Conservation (phyloP, 2,329 filamentous ascomycete species). For the Aspergillus tamarii region DNA sequence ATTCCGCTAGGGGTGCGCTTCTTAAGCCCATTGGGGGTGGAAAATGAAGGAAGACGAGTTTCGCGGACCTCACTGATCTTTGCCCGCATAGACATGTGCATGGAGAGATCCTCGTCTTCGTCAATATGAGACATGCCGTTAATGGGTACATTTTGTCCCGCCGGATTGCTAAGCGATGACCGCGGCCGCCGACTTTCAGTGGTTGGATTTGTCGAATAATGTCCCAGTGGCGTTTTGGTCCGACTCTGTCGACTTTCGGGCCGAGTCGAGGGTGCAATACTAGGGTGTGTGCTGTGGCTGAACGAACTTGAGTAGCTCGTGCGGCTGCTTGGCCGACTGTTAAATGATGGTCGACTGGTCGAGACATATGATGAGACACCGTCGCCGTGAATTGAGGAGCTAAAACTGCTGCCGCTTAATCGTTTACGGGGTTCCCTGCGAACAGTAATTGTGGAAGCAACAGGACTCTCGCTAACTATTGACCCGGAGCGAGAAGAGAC, state of each 20-base stretch:
- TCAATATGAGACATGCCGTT: conserved; percentile 60
- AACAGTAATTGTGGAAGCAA: conserved; percentile 61
- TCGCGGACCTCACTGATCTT: conserved; percentile 35
- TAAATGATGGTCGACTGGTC: conserved; percentile 52
- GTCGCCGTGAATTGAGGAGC: conserved; percentile 43
- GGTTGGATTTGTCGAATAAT: conserved; percentile 54
- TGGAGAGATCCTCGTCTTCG: conserved; percentile 52
- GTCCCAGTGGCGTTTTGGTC: conserved; percentile 66
- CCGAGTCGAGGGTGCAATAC: conserved; percentile 51
- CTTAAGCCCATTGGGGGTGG: conserved; percentile 52
- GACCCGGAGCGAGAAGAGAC: conserved; percentile 71
- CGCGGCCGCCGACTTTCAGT: conserved; percentile 63
- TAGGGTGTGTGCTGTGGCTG: conserved; percentile 43
- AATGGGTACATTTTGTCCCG: conserved; percentile 60
- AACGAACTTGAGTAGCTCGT: conserved; percentile 60
- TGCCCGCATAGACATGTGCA: conserved; percentile 43
- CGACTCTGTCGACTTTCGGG: conserved; percentile 69
- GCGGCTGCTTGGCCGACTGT: conserved; percentile 73
- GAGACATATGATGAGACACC: conserved; percentile 38
- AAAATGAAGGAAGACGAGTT: conserved; percentile 49
- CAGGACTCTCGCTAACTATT: conserved; percentile 49
- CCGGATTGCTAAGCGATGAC: conserved; percentile 67
- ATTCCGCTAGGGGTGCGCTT: conserved; percentile 56
- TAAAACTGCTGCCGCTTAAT: conserved; percentile 46
- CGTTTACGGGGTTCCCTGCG: conserved; percentile 49